Percentiles rank a stretch among this genome's conserved stretches.
Conservation (phyloP, 1,139 yeast genomes). For the Geotrichum phurueaensis region DNA sequence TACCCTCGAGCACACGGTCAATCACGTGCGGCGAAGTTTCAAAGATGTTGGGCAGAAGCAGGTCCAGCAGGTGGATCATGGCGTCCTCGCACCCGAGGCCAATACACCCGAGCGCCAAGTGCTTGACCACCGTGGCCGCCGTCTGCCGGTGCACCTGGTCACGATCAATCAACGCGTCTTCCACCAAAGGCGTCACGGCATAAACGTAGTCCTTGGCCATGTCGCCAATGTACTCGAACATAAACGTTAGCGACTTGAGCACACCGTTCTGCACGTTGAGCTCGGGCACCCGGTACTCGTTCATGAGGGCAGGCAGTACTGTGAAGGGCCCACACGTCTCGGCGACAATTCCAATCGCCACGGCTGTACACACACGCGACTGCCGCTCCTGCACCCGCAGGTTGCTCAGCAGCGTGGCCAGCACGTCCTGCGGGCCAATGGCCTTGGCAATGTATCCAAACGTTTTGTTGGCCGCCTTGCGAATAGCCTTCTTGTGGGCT, state of each 20-base stretch:
- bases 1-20: constrained; percentile 69
- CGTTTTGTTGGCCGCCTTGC: constrained; percentile 82
- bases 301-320: constrained; percentile 93
- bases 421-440: constrained; percentile 93
- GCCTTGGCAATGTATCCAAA: constrained; percentile 90
- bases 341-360: constrained; percentile 96
- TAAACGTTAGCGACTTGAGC: constrained; percentile 81
- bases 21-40: constrained; percentile 97
- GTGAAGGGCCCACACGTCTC: constrained; percentile 91
- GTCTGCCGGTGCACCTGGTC: constrained; percentile 94
- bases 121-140: constrained; percentile 82
- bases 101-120: constrained; percentile 70
- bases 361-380: constrained; percentile 93
- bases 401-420: constrained; percentile 77
- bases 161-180: constrained; percentile 86
- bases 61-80: constrained; percentile 65
- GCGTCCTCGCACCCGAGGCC: constrained; percentile 76
- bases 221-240: constrained; percentile 88
- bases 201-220: constrained; percentile 78
- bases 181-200: constrained; percentile 72
- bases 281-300: constrained; percentile 90
- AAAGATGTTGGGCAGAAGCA: constrained; percentile 75
- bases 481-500: constrained; percentile 70
- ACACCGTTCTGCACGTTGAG: constrained; percentile 94
- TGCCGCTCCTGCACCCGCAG: constrained; percentile 93